phyloP scores from a whole-genome alignment of 345 rosid species.

The Acer yangbiense region DNA sequence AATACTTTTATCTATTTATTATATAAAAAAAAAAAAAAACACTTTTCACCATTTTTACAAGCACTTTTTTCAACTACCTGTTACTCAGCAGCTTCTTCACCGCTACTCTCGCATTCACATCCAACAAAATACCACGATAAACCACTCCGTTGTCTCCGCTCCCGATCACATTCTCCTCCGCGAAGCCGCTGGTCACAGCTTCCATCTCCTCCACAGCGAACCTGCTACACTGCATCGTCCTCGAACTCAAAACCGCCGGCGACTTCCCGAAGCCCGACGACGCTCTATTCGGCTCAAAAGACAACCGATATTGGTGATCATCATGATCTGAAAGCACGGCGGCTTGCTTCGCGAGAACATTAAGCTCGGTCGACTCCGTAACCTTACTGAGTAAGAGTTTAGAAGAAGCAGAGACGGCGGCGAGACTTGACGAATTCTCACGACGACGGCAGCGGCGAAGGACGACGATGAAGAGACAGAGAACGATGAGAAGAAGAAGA shows the following conservation, averaged over 20 bases:
- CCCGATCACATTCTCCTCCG: slow-evolving; percentile 53
- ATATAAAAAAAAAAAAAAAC: background rate
- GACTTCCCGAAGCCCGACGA: background rate
- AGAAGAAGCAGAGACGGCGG: background rate
- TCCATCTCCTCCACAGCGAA: slow-evolving; percentile 49
- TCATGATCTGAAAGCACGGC: background rate
- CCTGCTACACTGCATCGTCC: slow-evolving; percentile 27
- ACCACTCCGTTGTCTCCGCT: slow-evolving; percentile 49
- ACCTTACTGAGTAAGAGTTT: background rate
- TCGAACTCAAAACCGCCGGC: slow-evolving; percentile 3
- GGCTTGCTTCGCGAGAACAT: background rate
- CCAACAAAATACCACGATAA: slow-evolving; percentile 53
- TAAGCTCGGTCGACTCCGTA: slow-evolving; percentile 25
- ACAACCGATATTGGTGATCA: background rate
- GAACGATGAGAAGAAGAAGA: slow-evolving; percentile 22
- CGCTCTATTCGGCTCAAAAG: background rate
- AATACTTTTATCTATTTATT: background rate
- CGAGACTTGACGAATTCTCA: background rate
- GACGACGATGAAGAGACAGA: slow-evolving; percentile 38
- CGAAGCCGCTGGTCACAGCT: slow-evolving; percentile 51
- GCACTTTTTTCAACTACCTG: slow-evolving; percentile 34
- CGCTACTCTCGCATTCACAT: slow-evolving; percentile 44
- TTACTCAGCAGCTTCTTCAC: slow-evolving; percentile 49
- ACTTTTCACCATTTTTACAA: background rate
- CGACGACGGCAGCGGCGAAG: background rate